phyloP scores from a whole-genome alignment of 331 rosid genomes.

The Quercus lobata region DNA sequence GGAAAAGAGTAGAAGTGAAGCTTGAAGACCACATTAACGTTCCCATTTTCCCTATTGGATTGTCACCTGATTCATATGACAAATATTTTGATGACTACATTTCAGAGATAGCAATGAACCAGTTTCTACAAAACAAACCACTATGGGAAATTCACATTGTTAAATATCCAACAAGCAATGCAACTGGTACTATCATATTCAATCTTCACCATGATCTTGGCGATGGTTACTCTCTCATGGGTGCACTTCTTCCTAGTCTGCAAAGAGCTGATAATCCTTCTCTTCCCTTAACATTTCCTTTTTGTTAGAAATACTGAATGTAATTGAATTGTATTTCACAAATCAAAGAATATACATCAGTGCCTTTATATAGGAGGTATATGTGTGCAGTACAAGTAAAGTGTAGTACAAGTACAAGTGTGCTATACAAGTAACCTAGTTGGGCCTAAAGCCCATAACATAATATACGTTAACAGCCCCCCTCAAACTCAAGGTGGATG shows the following conservation, averaged over 20 bases:
- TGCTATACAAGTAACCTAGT: too few species aligned
- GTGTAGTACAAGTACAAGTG: too few species aligned
- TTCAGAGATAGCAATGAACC: slow-evolving; percentile 10
- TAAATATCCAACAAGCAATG: slow-evolving; percentile 44
- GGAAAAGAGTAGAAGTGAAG: slow-evolving; percentile 24
- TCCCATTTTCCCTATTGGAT: slow-evolving; percentile 6
- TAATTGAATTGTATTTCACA: too few species aligned
- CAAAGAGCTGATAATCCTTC: slow-evolving; percentile 52
- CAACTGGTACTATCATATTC: slow-evolving; percentile 26
- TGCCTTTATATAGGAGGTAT: too few species aligned
- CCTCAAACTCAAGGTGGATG: too few species aligned
- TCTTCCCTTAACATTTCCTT: slow-evolving; percentile 43
- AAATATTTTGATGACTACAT: slow-evolving; percentile 27
- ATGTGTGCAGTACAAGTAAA: too few species aligned
- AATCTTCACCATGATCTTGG: slow-evolving; percentile 56
- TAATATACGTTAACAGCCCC: too few species aligned
- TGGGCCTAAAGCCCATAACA: too few species aligned
- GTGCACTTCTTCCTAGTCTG: slow-evolving; percentile 43
- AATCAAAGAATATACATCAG: too few species aligned
- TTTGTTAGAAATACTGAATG: too few species aligned
- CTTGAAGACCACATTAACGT: slow-evolving; percentile 23
- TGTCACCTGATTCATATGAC: slow-evolving; percentile 24
- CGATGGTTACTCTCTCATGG: slow-evolving; percentile 57
- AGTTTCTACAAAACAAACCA: slow-evolving; percentile 29
- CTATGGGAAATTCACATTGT: slow-evolving; percentile 55